Evolutionary conservation across 352 stramenopile genomes (phyloP).

Genomic region (Pythium monospermum): DNA sequence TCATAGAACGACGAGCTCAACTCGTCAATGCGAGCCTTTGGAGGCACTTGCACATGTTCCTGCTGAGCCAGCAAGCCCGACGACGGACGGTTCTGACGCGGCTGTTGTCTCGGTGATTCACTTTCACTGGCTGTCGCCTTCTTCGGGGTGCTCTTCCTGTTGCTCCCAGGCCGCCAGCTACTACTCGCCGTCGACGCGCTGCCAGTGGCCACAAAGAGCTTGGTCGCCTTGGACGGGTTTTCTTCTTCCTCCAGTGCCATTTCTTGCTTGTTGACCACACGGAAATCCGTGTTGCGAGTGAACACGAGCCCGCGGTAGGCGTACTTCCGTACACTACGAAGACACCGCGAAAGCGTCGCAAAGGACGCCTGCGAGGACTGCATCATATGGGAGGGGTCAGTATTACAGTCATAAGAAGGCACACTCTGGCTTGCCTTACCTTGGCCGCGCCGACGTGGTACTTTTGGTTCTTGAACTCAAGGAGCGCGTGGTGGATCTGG

Average conservation of each 20-base stretch:
- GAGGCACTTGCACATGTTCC: constrained; percentile 55
- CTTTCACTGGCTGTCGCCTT: too few species aligned
- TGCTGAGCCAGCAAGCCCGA: constrained; percentile 52
- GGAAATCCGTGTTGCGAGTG: constrained; percentile 60
- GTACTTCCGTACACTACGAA: constrained; percentile 76
- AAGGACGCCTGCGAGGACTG: constrained; percentile 61
- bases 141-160: constrained; percentile 28
- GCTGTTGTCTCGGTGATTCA: too few species aligned
- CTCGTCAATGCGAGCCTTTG: constrained; percentile 55
- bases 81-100: constrained; percentile 17
- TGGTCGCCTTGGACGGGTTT: too few species aligned
- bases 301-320: constrained; percentile 73
- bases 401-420: too few species aligned
- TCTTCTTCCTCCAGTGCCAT: constrained; percentile 38
- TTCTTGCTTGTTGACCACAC: constrained; percentile 61
- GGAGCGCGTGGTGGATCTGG: constrained; percentile 78
- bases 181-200: constrained; percentile 15
- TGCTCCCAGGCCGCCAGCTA: constrained; percentile 16
- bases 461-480: constrained; percentile 61
- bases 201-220: too few species aligned
- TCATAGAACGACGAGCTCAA: constrained; percentile 56
- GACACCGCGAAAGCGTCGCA: constrained; percentile 60
- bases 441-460: constrained; percentile 80
- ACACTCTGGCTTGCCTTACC: too few species aligned
- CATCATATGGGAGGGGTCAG: too few species aligned